Percentiles rank a stretch among this genome's conserved stretches.
These are phyloP conservation scores for Apiospora kogelbergensis DNA, from an alignment of 2,329 filamentous ascomycete genomes.

Conservation along the genomic window DNA sequence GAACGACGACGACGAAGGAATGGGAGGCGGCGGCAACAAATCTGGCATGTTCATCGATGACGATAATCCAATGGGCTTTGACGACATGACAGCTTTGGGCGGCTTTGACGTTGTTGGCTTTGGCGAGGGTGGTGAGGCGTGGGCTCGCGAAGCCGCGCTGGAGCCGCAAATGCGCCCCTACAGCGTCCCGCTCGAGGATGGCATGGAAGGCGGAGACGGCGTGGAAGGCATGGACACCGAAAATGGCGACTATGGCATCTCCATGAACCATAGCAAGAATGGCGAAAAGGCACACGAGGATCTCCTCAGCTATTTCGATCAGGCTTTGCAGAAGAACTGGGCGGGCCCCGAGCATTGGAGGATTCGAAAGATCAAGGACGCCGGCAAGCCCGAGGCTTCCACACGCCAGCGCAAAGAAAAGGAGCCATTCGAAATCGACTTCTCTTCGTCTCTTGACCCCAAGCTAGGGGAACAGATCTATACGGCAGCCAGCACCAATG, in stretches of 20 bases:
- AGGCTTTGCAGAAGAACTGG: constrained; percentile 96
- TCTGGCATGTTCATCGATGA: constrained; percentile 85
- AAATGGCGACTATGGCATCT: constrained; percentile 74
- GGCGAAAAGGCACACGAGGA: constrained; percentile 80
- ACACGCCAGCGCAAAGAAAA: constrained; percentile 84
- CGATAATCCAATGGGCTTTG: constrained; percentile 79
- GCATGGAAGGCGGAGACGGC: constrained; percentile 50
- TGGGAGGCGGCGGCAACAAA: constrained; percentile 59
- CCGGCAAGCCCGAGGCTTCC: constrained; percentile 61
- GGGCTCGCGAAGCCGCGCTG: constrained; percentile 86
- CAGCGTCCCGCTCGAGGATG: constrained; percentile 58
- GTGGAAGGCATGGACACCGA: constrained; percentile 58
- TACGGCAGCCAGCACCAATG: constrained; percentile 76
- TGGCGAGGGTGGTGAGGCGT: constrained; percentile 92
- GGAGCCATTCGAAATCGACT: constrained; percentile 94
- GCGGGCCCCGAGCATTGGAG: constrained; percentile 98
- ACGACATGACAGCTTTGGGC: constrained; percentile 72
- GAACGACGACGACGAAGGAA: constrained; percentile 56
- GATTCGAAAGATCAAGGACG: constrained; percentile 86
- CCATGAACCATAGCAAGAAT: constrained; percentile 69
- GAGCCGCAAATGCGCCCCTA: constrained; percentile 85
- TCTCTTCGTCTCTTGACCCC: constrained; percentile 71
- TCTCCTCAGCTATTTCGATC: constrained; percentile 97
- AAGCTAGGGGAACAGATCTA: constrained; percentile 75
- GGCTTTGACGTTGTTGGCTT: constrained; percentile 79